Base-by-base conservation (phyloP, 2,329 filamentous ascomycete genomes). In the Aspergillus ochraceus region DNA sequence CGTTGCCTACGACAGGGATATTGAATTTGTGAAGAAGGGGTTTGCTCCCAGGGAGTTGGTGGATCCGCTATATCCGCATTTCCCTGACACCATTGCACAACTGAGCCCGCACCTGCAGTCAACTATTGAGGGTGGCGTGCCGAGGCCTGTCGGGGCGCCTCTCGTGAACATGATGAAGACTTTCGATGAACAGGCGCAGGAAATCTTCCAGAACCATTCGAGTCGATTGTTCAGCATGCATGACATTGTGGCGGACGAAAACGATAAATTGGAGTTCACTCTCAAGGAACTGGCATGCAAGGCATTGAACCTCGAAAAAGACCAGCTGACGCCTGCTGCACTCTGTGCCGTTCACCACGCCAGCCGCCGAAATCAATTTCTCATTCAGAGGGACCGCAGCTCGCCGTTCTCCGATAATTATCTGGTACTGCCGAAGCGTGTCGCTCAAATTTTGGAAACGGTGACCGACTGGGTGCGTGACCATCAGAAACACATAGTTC, bases 391-490 rank as follows among this genome's bases (percentile, higher is more conserved):
- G 36, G 74, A 77, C 50, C 67, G 66, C 19, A 70, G 66, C 22
- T 72, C 72, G 19, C 60, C 74, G 3, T 75, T 77, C 32, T 66
- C 70, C 10, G 69, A 74, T 52, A 72, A 60, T 67, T 84, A 69
- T 78, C 80, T 71, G 73, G 65, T 88, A 20, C 77, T 83, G 22
- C 81, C 85, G 5, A 83, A 81, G 59, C 71, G 77, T 24, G 78
- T 85, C 45, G 78, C 83, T 2, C 67, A 74, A 19, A 70, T 77
- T 14, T 74, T 86, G 9, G 75, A 83, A 45, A 76, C 76, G 20
- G 85, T 87, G 4, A 76, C 78, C 14, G 68, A 74, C 17, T 88
- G 86, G 86, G 76, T 86, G 22, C 80, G 84, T 52, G 79, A 87
- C 55, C 76, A 81, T 55, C 73, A 81, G 54, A 72, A 76, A 14